Base-by-base conservation (phyloP, 2,329 filamentous ascomycete genomes). In the Colletotrichum endophyticum region DNA sequence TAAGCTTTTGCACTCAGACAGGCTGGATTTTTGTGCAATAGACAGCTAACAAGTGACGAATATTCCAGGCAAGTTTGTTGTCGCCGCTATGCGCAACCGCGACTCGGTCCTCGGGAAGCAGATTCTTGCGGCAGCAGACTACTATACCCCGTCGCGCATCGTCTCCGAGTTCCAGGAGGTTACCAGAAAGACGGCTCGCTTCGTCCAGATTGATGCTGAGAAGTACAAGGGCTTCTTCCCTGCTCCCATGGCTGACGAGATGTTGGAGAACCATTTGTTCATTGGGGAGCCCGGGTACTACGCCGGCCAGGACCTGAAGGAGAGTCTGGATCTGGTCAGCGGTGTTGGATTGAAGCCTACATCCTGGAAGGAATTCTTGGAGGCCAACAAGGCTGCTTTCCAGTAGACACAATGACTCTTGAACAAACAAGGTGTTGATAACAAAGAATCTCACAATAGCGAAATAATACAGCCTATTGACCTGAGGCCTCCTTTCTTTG, bases 171-270 rank as follows among this genome's bases (percentile, higher is more conserved):
- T 79, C 22, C 25, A 71, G 5, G 70, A 75, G 27, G 72, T 75
- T 7, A 75, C 75, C 6, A 67, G 74, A 0, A 73, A 70, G 49
- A 69, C 64, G 19, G 77, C 63, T 2, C 34, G 53, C 6, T 78
- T 70, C 27, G 30, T 78, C 8, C 69, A 79, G 27, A 16, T 81
- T 15, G 72, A 78, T 16, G 57, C 73, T 0, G 79, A 79, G 12
- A 76, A 77, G n/a, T 82, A 79, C 69, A 81, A 79, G 68, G 73
- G 79, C 5, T 81, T 80, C 74, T 56, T 81, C 22, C 78, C 80
- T 5, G 77, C 73, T 1, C 64, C 59, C 22, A 70, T 81, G 15
- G 80, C 77, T 8, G 76, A 79, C 12, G 80, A 81, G 62, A 64
- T 80, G 32, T 70, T 81, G 25, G 81, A 80, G 70, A 81, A 79